phyloP scores from a whole-genome alignment of 495 filamentous ascomycete genomes.

The Acidomyces sp. region DNA sequence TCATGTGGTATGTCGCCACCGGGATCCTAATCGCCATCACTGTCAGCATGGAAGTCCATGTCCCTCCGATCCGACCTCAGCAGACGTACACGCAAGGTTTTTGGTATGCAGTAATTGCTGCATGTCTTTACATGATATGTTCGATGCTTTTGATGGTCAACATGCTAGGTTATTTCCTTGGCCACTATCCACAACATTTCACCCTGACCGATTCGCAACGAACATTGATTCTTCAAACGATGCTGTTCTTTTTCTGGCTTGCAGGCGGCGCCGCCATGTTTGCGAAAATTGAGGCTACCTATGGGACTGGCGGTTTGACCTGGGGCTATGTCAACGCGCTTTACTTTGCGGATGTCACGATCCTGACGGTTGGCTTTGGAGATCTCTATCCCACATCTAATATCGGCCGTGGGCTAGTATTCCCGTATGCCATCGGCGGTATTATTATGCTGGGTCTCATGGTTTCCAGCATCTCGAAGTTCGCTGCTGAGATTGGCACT shows the following conservation, averaged over 20 bases:
- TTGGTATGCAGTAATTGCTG: slow-evolving; percentile 64
- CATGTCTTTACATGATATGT: slow-evolving; percentile 50
- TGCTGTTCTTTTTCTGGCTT: slow-evolving; percentile 49
- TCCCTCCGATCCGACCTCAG: slow-evolving; percentile 42
- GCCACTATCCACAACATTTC: slow-evolving; percentile 67
- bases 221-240: slow-evolving; percentile 52
- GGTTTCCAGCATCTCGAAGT: slow-evolving; percentile 34
- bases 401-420: slow-evolving; percentile 30
- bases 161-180: slow-evolving; percentile 64
- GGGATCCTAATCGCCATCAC: slow-evolving; percentile 50
- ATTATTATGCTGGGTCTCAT: slow-evolving; percentile 36
- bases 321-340: slow-evolving; percentile 42
- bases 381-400: slow-evolving; percentile 39
- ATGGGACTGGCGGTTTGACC: slow-evolving; percentile 11
- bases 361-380: slow-evolving; percentile 54
- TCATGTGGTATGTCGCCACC: slow-evolving; percentile 55
- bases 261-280: slow-evolving; percentile 48
- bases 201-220: slow-evolving; percentile 59
- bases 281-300: slow-evolving; percentile 28
- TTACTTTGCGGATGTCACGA: slow-evolving; percentile 54
- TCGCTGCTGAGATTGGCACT: slow-evolving; percentile 47
- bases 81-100: slow-evolving; percentile 61
- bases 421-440: slow-evolving; percentile 35
- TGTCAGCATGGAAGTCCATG: slow-evolving; percentile 46
- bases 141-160: slow-evolving; percentile 57